phyloP scores from a whole-genome alignment of 2,329 filamentous ascomycete genomes.

The Pochonia chlamydosporia region DNA sequence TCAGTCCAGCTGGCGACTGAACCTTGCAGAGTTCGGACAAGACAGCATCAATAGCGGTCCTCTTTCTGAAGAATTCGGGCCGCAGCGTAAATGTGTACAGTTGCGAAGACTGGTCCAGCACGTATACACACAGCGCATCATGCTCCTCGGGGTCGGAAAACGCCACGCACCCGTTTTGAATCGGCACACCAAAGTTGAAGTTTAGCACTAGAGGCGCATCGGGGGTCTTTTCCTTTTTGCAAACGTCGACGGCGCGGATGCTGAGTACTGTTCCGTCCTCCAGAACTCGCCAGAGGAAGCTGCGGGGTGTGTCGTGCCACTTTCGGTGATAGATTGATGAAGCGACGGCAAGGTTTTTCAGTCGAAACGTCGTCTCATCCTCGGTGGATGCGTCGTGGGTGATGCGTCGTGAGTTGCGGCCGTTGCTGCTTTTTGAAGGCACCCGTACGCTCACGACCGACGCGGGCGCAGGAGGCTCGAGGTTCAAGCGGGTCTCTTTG shows the following conservation, averaged over 20 bases:
- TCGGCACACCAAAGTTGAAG: slow-evolving; percentile 67
- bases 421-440: slow-evolving; percentile 45
- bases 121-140: slow-evolving; percentile 73
- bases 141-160: slow-evolving; percentile 75
- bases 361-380: slow-evolving; percentile 69
- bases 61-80: slow-evolving; percentile 73
- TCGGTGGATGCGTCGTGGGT: slow-evolving; percentile 36
- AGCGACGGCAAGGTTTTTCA: slow-evolving; percentile 67
- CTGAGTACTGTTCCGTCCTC: slow-evolving; percentile 76
- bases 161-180: slow-evolving; percentile 73
- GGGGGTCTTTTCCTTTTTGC: slow-evolving; percentile 56
- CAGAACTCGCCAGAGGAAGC: slow-evolving; percentile 86
- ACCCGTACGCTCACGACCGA: slow-evolving; percentile 68
- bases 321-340: slow-evolving; percentile 81
- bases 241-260: slow-evolving; percentile 76
- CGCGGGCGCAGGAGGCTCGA: slow-evolving; percentile 65
- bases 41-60: slow-evolving; percentile 63
- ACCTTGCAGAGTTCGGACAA: slow-evolving; percentile 73
- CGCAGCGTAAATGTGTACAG: slow-evolving; percentile 80
- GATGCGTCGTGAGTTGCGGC: slow-evolving; percentile 34
- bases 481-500: slow-evolving; percentile 81
- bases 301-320: slow-evolving; percentile 69
- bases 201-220: slow-evolving; percentile 73
- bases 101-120: slow-evolving; percentile 70
- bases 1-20: slow-evolving; percentile 65